Percentiles rank a stretch among this genome's conserved stretches.
Conservation (phyloP, 2,329 filamentous ascomycete species). For the Diaporthe australafricana region DNA sequence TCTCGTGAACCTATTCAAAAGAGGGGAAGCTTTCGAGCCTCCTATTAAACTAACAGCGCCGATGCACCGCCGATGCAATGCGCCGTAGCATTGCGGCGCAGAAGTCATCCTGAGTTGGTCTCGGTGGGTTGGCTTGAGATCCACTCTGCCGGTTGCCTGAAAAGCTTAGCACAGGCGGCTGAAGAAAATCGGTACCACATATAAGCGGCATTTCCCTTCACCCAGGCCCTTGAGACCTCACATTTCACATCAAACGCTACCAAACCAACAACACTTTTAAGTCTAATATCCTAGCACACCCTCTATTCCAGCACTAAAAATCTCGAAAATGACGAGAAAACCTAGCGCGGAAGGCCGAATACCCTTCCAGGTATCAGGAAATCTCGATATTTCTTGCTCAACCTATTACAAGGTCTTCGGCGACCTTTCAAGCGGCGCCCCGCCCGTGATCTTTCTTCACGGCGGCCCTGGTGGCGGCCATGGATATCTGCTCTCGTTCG, state of each 20-base stretch:
- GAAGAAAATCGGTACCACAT: neutral
- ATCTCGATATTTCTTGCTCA: constrained; percentile 9
- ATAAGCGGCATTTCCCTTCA: neutral
- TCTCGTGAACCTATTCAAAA: neutral
- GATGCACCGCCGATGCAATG: constrained; percentile 19
- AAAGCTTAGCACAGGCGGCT: neutral
- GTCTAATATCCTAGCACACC: neutral
- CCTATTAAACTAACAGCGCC: neutral
- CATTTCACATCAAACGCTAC: neutral
- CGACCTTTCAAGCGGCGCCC: constrained; percentile 18
- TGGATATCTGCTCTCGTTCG: constrained; percentile 48
- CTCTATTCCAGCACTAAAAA: constrained; percentile 26
- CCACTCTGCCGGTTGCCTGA: neutral
- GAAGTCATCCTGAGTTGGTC: constrained; percentile 3
- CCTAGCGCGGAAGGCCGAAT: constrained; percentile 29
- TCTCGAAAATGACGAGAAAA: constrained; percentile 24
- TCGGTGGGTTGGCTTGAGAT: constrained; percentile 5
- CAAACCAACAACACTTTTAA: neutral
- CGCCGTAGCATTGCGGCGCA: constrained; percentile 23
- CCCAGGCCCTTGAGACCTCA: neutral
- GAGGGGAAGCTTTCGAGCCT: neutral
- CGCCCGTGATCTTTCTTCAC: constrained; percentile 44
- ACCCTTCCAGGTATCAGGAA: constrained; percentile 24
- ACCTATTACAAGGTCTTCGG: constrained; percentile 33
- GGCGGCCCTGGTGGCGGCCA: constrained; percentile 59